A percentile compares a stretch with the other conserved stretches of the same genome.
These are phyloP conservation scores for Aspergillus sp. DNA, from an alignment of 2,329 filamentous ascomycete species.

Conservation along the genomic window DNA sequence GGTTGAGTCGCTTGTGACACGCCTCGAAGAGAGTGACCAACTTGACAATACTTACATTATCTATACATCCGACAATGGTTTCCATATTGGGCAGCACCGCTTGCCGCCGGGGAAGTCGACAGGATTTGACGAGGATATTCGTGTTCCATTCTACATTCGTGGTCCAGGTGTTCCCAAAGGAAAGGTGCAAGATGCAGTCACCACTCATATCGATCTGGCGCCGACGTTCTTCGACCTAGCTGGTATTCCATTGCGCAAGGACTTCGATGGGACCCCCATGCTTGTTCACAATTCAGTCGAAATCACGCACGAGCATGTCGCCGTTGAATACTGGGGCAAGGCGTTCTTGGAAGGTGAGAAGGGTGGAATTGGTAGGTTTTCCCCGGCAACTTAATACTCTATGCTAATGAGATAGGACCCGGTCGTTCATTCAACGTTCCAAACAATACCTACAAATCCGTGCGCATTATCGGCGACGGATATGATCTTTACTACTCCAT, in stretches of 20 bases:
- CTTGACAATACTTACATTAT: constrained; percentile 55
- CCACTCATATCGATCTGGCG: constrained; percentile 58
- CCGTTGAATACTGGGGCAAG: constrained; percentile 52
- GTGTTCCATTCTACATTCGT: constrained; percentile 53
- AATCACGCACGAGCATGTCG: constrained; percentile 48
- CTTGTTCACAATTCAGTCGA: constrained; percentile 25
- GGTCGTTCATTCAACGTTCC: constrained; percentile 12
- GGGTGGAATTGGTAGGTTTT: constrained; percentile 18
- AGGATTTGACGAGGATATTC: constrained; percentile 54
- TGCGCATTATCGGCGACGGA: constrained; percentile 27
- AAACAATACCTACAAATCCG: constrained; percentile 37
- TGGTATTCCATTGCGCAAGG: constrained; percentile 34
- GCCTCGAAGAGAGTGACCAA: constrained; percentile 35
- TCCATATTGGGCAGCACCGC: constrained; percentile 55
- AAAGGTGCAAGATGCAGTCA: constrained; percentile 41
- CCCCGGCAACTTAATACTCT: neutral
- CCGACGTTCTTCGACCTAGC: constrained; percentile 52
- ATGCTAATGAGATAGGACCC: constrained; percentile 8
- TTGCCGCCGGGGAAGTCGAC: constrained; percentile 54
- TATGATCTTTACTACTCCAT: constrained; percentile 38
- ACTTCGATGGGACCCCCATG: constrained; percentile 55
- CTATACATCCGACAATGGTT: constrained; percentile 56
- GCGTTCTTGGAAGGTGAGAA: constrained; percentile 26
- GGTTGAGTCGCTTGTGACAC: constrained; percentile 40
- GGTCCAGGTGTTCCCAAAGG: constrained; percentile 50